A percentile compares a stretch with the other conserved stretches of the same genome.
Conservation (phyloP, 1,284 basidiomycete species). For the Bondarzewia mesenterica region DNA sequence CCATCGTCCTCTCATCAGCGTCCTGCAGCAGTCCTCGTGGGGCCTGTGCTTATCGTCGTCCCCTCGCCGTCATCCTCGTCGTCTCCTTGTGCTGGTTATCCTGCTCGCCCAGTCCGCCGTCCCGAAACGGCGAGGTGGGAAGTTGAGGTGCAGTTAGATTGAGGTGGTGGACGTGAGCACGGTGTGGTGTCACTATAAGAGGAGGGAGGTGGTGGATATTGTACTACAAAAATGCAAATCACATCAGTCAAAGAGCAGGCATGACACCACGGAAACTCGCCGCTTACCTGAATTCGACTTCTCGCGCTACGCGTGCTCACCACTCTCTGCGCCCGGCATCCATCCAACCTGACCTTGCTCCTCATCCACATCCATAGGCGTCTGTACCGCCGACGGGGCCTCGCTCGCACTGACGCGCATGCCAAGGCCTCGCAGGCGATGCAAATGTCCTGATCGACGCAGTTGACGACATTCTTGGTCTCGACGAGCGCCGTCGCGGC, state of each 20-base stretch:
- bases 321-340: slow-evolving; percentile 57
- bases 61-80: too few relatives aligned
- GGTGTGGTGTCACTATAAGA: too few relatives aligned
- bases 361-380: slow-evolving; percentile 26
- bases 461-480: slow-evolving; percentile 82
- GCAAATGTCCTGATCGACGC: slow-evolving; percentile 76
- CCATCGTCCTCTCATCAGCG: too few relatives aligned
- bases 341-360: slow-evolving; percentile 28
- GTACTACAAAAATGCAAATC: slow-evolving; percentile 3
- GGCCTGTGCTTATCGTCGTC: too few relatives aligned
- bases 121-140: too few relatives aligned
- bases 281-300: slow-evolving; percentile 46
- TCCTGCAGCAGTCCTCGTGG: too few relatives aligned
- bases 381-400: slow-evolving; percentile 18
- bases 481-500: slow-evolving; percentile 72
- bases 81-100: too few relatives aligned
- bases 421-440: slow-evolving; percentile 61
- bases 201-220: too few relatives aligned
- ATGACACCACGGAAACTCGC: not conserved
- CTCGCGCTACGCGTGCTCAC: slow-evolving; percentile 50
- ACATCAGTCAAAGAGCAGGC: not conserved
- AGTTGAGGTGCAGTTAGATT: too few relatives aligned
- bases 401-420: slow-evolving; percentile 33
- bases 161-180: too few relatives aligned
- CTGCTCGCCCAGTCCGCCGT: too few relatives aligned